A percentile compares a stretch with the other conserved stretches of the same genome.
Conservation (phyloP, 805 yeast species). For the Teunomyces kruisii region DNA sequence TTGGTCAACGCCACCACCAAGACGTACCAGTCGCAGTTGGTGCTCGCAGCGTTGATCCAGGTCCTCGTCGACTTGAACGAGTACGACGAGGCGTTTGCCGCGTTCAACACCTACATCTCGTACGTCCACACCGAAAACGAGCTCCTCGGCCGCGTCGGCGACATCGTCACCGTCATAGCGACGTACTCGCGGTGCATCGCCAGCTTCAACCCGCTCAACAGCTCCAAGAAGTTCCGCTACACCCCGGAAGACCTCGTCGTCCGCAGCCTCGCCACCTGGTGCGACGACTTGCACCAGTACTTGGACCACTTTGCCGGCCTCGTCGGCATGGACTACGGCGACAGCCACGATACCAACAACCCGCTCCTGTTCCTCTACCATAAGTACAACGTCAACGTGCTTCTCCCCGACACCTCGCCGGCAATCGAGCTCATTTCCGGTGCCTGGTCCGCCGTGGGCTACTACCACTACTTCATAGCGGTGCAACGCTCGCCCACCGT, state of each 20-base stretch:
- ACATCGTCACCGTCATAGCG: conserved; percentile 34
- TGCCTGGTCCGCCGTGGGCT: conserved; percentile 41
- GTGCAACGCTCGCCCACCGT: conserved; percentile 24
- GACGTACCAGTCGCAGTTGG: conserved; percentile 37
- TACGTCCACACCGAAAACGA: conserved; percentile 35
- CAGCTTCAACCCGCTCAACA: conserved; percentile 36
- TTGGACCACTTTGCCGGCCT: conserved; percentile 20
- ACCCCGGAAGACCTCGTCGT: conserved; percentile 22
- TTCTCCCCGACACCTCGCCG: conserved; percentile 25
- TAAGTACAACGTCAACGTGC: conserved; percentile 32
- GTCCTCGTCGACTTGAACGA: conserved; percentile 33
- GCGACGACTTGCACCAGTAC: conserved; percentile 21
- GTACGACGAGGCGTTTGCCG: conserved; percentile 45
- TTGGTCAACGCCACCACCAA: conserved; percentile 29
- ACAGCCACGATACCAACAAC: conserved; percentile 19
- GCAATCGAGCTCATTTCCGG: conserved; percentile 28
- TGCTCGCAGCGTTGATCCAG: conserved; percentile 32
- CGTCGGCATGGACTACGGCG: conserved; percentile 25
- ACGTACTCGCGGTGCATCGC: conserved; percentile 31
- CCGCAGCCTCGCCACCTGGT: conserved; percentile 15
- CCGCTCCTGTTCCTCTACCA: conserved; percentile 35
- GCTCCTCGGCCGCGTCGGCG: conserved; percentile 29
- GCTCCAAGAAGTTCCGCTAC: conserved; percentile 23
- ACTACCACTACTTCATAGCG: conserved; percentile 27
- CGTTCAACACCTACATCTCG: conserved; percentile 35